Percentiles rank a stretch among this genome's conserved stretches.
Evolutionary conservation across 768 basidiomycete genomes (phyloP).

Genomic region (Fistulinella prunicolor): DNA sequence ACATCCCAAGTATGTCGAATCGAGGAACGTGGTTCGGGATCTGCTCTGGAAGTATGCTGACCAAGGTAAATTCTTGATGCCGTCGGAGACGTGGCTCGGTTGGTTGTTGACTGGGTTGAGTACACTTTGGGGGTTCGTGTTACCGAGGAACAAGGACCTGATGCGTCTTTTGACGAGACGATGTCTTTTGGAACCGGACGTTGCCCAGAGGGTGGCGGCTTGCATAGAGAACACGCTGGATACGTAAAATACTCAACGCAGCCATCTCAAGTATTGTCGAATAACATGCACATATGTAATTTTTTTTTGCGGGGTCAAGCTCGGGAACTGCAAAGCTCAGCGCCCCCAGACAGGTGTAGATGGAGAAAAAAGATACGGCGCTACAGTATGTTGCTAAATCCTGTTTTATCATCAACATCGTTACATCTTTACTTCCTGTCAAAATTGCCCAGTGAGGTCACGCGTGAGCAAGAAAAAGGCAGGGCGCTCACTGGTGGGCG

Average conservation of each 20-base stretch:
- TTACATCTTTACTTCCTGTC: constrained; percentile 89
- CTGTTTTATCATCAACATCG: constrained; percentile 83
- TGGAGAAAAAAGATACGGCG: neutral
- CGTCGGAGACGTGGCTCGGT: constrained; percentile 21
- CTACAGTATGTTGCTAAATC: constrained; percentile 48
- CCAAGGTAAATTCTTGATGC: constrained; percentile 25
- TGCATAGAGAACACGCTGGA: constrained; percentile 17
- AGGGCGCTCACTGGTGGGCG: constrained; percentile 78
- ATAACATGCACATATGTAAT: no score
- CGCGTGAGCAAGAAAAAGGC: constrained; percentile 4
- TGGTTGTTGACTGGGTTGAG: constrained; percentile 20
- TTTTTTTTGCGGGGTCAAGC: neutral
- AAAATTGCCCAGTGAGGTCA: constrained; percentile 51
- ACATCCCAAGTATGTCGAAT: constrained; percentile 20
- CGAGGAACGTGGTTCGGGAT: constrained; percentile 19
- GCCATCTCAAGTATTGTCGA: constrained; percentile 1
- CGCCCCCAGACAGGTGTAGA: neutral
- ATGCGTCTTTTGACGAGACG: constrained; percentile 23
- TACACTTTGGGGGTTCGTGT: constrained; percentile 9
- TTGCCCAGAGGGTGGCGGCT: constrained; percentile 23
- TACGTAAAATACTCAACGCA: constrained; percentile 1
- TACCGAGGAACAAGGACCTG: constrained; percentile 22
- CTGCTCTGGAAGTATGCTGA: constrained; percentile 21
- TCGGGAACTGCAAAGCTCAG: neutral
- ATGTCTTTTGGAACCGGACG: constrained; percentile 22